phyloP scores from a whole-genome alignment of 192 early-diverging fungal genomes.

The Coemansia sp. region DNA sequence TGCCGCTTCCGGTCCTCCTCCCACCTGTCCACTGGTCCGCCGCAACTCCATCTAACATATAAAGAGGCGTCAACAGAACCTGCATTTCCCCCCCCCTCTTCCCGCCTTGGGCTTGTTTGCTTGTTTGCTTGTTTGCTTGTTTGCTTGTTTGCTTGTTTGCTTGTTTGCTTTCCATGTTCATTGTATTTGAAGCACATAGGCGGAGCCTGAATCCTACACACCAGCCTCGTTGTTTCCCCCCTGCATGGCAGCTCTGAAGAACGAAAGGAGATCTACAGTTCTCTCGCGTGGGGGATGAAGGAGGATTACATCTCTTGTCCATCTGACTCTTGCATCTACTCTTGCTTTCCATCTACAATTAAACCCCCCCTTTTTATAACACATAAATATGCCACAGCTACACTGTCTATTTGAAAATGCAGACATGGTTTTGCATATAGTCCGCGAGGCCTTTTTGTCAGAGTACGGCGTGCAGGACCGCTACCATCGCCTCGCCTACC shows the following conservation, averaged over 20 bases:
- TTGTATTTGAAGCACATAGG: too few relatives aligned
- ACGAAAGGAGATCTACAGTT: too few relatives aligned
- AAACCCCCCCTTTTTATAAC: too few relatives aligned
- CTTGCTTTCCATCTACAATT: too few relatives aligned
- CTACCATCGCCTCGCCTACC: slow-evolving; percentile 16
- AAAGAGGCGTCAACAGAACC: not conserved
- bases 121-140: not conserved
- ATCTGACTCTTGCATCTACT: not conserved
- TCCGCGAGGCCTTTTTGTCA: slow-evolving; percentile 16
- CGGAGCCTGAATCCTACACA: too few relatives aligned
- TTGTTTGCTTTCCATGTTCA: too few relatives aligned
- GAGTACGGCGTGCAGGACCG: slow-evolving; percentile 14
- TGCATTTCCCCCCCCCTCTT: not conserved
- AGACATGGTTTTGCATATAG: slow-evolving; percentile 19
- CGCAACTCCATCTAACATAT: slow-evolving; percentile 35
- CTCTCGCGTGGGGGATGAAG: too few relatives aligned
- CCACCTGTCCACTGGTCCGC: slow-evolving; percentile 9
- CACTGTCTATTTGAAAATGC: slow-evolving; percentile 4
- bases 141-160: not conserved
- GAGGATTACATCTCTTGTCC: too few relatives aligned
- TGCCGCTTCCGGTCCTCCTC: not conserved
- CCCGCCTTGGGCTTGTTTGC: not conserved
- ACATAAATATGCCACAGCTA: too few relatives aligned
- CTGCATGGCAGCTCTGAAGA: too few relatives aligned
- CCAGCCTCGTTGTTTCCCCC: not conserved